A percentile compares a stretch with the other conserved stretches of the same genome.
Evolutionary conservation across 73 alveolate genomes (phyloP).

Genomic region (Tetrahymena borealis): DNA sequence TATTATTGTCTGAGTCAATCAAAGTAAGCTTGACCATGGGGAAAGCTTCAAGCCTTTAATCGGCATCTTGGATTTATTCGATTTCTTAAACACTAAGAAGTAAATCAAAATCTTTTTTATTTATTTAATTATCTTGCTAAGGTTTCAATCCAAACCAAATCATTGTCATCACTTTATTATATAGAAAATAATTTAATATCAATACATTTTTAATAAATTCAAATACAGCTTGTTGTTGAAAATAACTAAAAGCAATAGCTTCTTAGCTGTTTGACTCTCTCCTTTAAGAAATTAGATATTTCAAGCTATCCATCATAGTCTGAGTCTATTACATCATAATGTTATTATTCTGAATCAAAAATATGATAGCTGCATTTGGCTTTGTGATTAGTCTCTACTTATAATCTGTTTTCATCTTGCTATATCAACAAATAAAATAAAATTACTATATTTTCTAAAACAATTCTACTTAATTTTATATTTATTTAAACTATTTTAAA

Average conservation of each 20-base stretch:
- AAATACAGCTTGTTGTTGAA: not conserved
- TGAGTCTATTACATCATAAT: not conserved
- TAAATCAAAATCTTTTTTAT: not conserved
- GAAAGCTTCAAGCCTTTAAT: not conserved
- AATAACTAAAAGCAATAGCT: not conserved
- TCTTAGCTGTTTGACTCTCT: not conserved
- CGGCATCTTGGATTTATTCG: not conserved
- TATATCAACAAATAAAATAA: too few species aligned
- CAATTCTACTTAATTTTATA: too few species aligned
- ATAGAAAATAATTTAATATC: not conserved
- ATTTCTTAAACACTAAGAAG: not conserved
- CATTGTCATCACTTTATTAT: not conserved
- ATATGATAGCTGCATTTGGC: not conserved
- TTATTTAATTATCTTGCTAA: not conserved
- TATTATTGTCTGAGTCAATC: not conserved
- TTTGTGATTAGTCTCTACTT: not conserved
- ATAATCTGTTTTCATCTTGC: not conserved
- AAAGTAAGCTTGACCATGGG: not conserved
- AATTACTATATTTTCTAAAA: too few species aligned
- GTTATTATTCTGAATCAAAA: not conserved
- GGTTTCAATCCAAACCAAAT: not conserved
- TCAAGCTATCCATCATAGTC: not conserved
- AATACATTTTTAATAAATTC: not conserved
- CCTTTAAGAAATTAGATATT: not conserved
- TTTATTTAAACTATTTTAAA: too few species aligned